Percentiles rank a stretch among this genome's conserved stretches.
Evolutionary conservation across 306 rosid genomes (phyloP).

Genomic region (Arachis stenosperma): DNA sequence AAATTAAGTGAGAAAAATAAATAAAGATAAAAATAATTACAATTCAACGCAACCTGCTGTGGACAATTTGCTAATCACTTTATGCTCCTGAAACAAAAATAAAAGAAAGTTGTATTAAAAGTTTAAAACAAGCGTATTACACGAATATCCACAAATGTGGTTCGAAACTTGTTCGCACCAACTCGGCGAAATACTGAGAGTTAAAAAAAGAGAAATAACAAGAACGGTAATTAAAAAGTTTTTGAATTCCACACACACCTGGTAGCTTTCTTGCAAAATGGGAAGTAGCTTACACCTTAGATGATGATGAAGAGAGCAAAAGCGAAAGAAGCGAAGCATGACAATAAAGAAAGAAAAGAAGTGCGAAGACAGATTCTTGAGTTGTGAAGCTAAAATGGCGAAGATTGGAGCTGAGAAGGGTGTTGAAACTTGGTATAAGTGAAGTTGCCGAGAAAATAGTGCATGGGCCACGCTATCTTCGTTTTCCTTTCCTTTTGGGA

Average conservation of each 20-base stretch:
- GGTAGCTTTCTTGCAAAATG: slow-evolving; percentile 14
- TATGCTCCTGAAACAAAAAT: slow-evolving; percentile 22
- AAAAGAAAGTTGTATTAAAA: not conserved
- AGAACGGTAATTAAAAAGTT: not conserved
- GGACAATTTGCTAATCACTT: not conserved
- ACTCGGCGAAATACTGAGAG: too few relatives aligned
- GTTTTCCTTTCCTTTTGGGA: not conserved
- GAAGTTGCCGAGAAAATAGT: slow-evolving; percentile 16
- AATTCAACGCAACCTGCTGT: slow-evolving; percentile 18
- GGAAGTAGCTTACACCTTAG: not conserved
- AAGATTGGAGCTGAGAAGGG: not conserved
- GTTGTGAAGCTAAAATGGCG: not conserved
- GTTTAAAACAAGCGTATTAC: too few relatives aligned
- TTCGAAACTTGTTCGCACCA: too few relatives aligned
- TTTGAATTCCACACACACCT: slow-evolving; percentile 2
- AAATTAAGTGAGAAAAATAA: not conserved
- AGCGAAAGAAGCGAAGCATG: slow-evolving; percentile 38
- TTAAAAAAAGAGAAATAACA: not conserved
- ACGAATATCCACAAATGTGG: too few relatives aligned
- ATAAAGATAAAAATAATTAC: not conserved
- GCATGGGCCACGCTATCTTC: not conserved
- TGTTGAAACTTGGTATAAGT: slow-evolving; percentile 8
- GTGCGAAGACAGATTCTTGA: not conserved
- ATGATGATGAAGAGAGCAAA: not conserved
- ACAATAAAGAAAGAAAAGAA: not conserved